phyloP scores from a whole-genome alignment of 2,329 filamentous ascomycete species.

The Colletotrichum liaoningense region DNA sequence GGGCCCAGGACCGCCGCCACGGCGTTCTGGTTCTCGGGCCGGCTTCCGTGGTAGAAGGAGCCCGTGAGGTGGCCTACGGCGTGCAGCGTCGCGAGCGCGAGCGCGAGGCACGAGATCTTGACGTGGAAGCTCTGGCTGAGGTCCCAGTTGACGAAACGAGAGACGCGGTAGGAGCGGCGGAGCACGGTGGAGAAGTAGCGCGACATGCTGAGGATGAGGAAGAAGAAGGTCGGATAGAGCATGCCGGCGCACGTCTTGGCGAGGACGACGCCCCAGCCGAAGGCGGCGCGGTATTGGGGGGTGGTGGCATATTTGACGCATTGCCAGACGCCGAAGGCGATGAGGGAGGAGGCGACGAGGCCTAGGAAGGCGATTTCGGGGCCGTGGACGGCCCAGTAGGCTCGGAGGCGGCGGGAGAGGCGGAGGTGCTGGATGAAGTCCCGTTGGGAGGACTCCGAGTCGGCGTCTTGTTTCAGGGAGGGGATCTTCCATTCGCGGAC shows the following conservation, averaged over 20 bases:
- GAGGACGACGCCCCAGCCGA: slow-evolving; percentile 67
- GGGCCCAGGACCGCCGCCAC: slow-evolving; percentile 58
- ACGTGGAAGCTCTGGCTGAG: slow-evolving; percentile 66
- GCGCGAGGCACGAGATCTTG: slow-evolving; percentile 61
- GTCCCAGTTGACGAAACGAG: slow-evolving; percentile 68
- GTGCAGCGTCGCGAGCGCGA: slow-evolving; percentile 63
- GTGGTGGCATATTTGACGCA: slow-evolving; percentile 62
- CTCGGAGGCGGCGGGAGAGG: slow-evolving; percentile 56
- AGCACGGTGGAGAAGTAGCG: slow-evolving; percentile 65
- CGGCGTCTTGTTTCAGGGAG: slow-evolving; percentile 58
- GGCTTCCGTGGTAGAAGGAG: slow-evolving; percentile 62
- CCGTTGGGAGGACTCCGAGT: slow-evolving; percentile 58
- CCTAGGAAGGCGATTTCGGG: slow-evolving; percentile 61
- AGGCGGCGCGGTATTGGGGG: slow-evolving; percentile 56
- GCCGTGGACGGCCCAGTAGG: slow-evolving; percentile 67
- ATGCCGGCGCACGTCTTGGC: slow-evolving; percentile 66
- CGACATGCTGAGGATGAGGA: slow-evolving; percentile 69
- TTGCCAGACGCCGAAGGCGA: slow-evolving; percentile 67
- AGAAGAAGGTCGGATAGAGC: slow-evolving; percentile 68
- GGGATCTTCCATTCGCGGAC: slow-evolving; percentile 61
- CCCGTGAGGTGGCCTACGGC: slow-evolving; percentile 65
- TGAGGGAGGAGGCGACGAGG: slow-evolving; percentile 58
- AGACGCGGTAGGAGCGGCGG: slow-evolving; percentile 62
- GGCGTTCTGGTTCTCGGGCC: slow-evolving; percentile 53
- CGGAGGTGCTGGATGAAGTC: slow-evolving; percentile 58